These are phyloP conservation scores for Ramichloridium luteum DNA, from an alignment of 2,329 filamentous ascomycete genomes.

Conservation along the genomic window DNA sequence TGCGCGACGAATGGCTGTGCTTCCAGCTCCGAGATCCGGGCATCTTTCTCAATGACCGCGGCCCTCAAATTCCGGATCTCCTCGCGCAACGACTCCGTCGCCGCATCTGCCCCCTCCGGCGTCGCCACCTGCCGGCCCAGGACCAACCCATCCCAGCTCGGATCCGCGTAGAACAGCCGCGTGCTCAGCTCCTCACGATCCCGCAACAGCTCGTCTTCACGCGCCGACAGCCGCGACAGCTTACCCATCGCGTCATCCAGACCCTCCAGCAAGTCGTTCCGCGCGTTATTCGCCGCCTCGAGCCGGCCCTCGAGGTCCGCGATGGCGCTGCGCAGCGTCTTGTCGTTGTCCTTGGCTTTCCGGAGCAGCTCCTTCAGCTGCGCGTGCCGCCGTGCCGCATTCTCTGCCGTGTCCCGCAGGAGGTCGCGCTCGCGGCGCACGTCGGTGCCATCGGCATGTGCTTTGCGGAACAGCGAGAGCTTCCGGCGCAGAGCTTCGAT, in stretches of 20 bases:
- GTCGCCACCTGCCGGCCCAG: conserved; percentile 2
- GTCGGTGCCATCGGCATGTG: conserved; percentile 25
- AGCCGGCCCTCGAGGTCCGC: conserved; percentile 29
- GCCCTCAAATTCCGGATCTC: conserved; percentile 6
- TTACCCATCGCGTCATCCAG: conserved; percentile 25
- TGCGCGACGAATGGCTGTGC: too few species aligned
- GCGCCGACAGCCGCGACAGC: conserved; percentile 20
- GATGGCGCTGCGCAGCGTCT: conserved; percentile 27
- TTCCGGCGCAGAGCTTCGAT: conserved; percentile 29
- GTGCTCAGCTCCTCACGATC: conserved; percentile 8
- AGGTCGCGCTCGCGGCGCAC: conserved; percentile 28
- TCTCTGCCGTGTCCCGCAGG: conserved; percentile 26
- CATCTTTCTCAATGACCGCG: conserved; percentile 5
- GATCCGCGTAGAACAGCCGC: conserved; percentile 3
- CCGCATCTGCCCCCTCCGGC: background rate
- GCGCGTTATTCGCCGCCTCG: conserved; percentile 29
- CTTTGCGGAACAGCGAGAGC: conserved; percentile 23
- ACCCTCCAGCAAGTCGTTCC: conserved; percentile 27
- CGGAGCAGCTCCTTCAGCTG: conserved; percentile 30
- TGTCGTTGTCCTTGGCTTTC: conserved; percentile 26
- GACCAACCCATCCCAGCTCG: conserved; percentile 3
- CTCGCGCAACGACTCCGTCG: conserved; percentile 4
- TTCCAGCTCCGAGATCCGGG: conserved; percentile 6
- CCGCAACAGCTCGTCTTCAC: conserved; percentile 19
- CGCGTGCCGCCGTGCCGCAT: conserved; percentile 26